A percentile compares a stretch with the other conserved stretches of the same genome.
Evolutionary conservation across 306 rosid species (phyloP).

Genomic region (Dryas octopetala): DNA sequence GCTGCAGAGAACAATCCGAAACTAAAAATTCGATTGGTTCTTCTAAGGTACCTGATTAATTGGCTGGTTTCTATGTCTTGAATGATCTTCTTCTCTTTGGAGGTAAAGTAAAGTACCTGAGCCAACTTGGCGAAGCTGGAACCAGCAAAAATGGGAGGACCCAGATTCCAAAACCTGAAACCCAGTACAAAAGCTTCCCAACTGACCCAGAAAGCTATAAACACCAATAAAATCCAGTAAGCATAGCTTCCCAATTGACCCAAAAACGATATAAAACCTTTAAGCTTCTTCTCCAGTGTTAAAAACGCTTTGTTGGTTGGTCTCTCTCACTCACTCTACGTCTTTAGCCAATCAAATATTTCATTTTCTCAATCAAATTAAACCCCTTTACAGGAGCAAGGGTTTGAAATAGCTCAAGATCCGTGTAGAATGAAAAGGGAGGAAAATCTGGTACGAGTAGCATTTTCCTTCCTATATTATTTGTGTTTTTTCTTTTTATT

Average conservation of each 20-base stretch:
- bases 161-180: conserved; percentile 11
- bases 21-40: background rate
- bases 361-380: background rate
- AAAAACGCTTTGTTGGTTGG: no score
- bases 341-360: background rate
- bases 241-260: background rate
- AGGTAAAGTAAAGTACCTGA: background rate
- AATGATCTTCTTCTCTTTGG: background rate
- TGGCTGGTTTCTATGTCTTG: background rate
- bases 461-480: no score
- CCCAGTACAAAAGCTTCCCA: background rate
- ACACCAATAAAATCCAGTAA: background rate
- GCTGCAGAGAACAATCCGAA: background rate
- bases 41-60: conserved; percentile 9
- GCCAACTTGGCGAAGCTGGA: background rate
- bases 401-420: no score
- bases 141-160: background rate
- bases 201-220: background rate
- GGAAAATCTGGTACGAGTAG: no score
- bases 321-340: background rate
- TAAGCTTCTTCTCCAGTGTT: no score
- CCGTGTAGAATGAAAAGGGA: no score
- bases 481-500: no score
- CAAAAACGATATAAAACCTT: background rate
- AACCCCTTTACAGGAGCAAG: no score